Percentiles rank a stretch among this genome's conserved stretches.
phyloP scores from a whole-genome alignment of 805 yeast genomes.

The Wickerhamiella australiensis region DNA sequence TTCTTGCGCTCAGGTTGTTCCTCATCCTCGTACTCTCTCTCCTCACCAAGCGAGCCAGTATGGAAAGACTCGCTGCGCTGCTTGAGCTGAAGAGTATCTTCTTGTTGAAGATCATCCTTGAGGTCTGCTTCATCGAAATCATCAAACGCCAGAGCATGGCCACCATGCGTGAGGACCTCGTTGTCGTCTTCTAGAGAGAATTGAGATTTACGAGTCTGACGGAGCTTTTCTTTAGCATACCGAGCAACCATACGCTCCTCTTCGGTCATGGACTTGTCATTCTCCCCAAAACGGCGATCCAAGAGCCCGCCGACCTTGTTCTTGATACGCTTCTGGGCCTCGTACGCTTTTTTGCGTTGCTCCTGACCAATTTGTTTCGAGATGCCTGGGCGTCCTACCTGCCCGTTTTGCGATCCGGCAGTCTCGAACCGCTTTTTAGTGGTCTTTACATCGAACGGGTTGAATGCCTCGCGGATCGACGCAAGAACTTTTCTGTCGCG shows the following conservation, averaged over 20 bases:
- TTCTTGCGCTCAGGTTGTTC: constrained; percentile 31
- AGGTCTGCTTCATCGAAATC: constrained; percentile 41
- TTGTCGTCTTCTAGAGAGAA: constrained; percentile 48
- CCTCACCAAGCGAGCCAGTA: neutral
- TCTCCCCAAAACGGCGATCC: constrained; percentile 90
- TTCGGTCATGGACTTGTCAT: constrained; percentile 51
- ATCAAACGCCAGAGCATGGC: constrained; percentile 50
- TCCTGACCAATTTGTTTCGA: constrained; percentile 60
- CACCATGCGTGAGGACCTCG: constrained; percentile 58
- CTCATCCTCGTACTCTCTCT: constrained; percentile 14
- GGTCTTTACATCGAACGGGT: constrained; percentile 73
- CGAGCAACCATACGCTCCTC: constrained; percentile 94
- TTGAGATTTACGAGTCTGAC: constrained; percentile 36
- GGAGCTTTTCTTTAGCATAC: constrained; percentile 77
- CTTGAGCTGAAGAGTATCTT: constrained; percentile 12
- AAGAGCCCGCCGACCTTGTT: constrained; percentile 66
- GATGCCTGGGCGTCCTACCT: constrained; percentile 46
- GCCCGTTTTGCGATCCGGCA: constrained; percentile 25
- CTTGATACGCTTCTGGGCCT: constrained; percentile 46
- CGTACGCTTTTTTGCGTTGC: constrained; percentile 47
- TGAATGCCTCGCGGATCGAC: constrained; percentile 69
- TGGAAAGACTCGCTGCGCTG: neutral
- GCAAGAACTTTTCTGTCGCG: constrained; percentile 36
- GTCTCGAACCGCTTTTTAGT: constrained; percentile 49
- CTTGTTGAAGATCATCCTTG: constrained; percentile 30